Evolutionary conservation across 768 basidiomycete species (phyloP).

Genomic region (Boletus barrowsii): DNA sequence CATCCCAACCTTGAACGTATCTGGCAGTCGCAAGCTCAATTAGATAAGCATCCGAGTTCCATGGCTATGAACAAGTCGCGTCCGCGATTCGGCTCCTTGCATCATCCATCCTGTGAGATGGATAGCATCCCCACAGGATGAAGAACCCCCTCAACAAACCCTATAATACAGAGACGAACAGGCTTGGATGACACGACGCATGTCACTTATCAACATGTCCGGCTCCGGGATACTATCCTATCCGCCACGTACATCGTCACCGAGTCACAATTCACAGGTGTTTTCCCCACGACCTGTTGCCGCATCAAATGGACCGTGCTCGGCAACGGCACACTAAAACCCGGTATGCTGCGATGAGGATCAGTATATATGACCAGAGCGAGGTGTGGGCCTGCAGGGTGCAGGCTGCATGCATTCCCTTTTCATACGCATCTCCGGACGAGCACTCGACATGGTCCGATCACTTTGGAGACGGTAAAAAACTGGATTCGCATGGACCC

Average conservation of each 20-base stretch:
- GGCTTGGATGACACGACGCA: background rate
- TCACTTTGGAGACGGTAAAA: background rate
- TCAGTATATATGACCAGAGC: background rate
- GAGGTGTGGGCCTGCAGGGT: constrained; percentile 2
- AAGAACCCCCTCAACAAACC: background rate
- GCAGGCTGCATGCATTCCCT: too few relatives aligned
- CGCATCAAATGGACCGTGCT: background rate
- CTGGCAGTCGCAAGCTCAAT: constrained; percentile 21
- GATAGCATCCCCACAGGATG: constrained; percentile 5
- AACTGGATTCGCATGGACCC: background rate
- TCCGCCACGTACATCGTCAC: constrained; percentile 5
- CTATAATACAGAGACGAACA: background rate
- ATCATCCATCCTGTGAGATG: constrained; percentile 15
- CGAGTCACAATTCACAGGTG: constrained; percentile 5
- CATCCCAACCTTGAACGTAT: constrained; percentile 22
- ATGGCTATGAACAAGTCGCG: constrained; percentile 19
- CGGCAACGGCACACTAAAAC: constrained; percentile 3
- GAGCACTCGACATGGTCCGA: background rate
- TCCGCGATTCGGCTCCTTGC: constrained; percentile 12
- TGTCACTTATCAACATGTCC: background rate
- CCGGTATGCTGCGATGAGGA: background rate
- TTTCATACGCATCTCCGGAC: too few relatives aligned
- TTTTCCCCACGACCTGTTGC: constrained; percentile 3
- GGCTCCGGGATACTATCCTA: constrained; percentile 20
- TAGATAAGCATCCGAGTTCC: constrained; percentile 32